Conservation (phyloP, 192 early-diverging fungal species). For the Linnemannia hyalina region DNA sequence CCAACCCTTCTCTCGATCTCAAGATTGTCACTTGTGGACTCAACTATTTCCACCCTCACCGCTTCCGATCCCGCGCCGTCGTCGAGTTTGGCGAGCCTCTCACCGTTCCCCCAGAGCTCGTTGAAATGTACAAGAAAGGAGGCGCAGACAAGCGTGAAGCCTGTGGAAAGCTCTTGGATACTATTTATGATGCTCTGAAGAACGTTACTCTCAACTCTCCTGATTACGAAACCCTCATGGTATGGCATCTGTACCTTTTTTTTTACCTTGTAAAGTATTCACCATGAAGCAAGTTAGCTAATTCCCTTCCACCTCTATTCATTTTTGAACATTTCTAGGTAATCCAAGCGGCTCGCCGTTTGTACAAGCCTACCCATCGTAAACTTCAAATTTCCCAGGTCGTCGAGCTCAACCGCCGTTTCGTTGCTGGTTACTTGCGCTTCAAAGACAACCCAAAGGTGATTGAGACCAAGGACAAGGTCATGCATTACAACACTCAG, state of each 20-base stretch:
- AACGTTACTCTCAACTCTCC: slow-evolving; percentile 93
- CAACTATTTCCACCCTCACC: slow-evolving; percentile 96
- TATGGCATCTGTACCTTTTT: slow-evolving; percentile 28
- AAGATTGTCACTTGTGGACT: slow-evolving; percentile 94
- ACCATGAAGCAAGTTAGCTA: neutral
- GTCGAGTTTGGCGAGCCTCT: slow-evolving; percentile 97
- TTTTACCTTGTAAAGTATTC: neutral
- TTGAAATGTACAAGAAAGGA: slow-evolving; percentile 87
- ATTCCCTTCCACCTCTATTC: neutral
- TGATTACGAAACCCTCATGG: slow-evolving; percentile 94
- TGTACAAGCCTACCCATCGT: slow-evolving; percentile 91
- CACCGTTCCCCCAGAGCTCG: slow-evolving; percentile 78
- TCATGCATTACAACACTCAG: slow-evolving; percentile 89
- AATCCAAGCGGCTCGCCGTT: slow-evolving; percentile 92
- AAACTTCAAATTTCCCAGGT: slow-evolving; percentile 88
- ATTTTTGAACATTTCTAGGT: slow-evolving; percentile 58
- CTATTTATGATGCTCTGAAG: slow-evolving; percentile 83
- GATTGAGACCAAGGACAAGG: slow-evolving; percentile 78
- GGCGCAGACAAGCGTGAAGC: slow-evolving; percentile 89
- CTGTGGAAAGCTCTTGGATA: slow-evolving; percentile 82
- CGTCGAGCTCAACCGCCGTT: slow-evolving; percentile 90
- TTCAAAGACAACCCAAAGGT: slow-evolving; percentile 89
- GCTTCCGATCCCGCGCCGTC: slow-evolving; percentile 97
- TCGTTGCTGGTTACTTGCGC: slow-evolving; percentile 85
- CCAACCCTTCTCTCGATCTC: slow-evolving; percentile 86